These are phyloP conservation scores for Fusarium sterilihyphosum DNA, from an alignment of 2,329 filamentous ascomycete species.

Conservation along the genomic window DNA sequence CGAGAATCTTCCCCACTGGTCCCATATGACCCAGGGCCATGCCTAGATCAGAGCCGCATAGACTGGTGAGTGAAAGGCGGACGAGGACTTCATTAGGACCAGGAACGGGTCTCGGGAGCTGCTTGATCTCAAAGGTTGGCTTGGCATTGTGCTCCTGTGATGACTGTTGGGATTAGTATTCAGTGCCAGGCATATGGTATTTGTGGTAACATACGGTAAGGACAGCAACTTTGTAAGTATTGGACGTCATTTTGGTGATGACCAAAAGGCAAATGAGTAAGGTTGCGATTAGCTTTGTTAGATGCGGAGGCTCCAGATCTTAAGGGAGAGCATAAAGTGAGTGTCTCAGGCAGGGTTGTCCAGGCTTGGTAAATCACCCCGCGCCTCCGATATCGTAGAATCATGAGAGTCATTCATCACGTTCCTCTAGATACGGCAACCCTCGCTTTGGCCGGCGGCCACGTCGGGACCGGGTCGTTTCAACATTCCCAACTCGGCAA, in stretches of 20 bases:
- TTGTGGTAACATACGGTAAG: neutral
- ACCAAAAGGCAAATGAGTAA: neutral
- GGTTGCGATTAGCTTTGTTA: neutral
- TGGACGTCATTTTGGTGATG: neutral
- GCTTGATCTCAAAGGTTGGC: slow-evolving; percentile 16
- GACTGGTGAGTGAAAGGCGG: slow-evolving; percentile 47
- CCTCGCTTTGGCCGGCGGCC: slow-evolving; percentile 6
- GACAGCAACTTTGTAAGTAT: slow-evolving; percentile 21
- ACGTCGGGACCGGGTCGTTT: slow-evolving; percentile 18
- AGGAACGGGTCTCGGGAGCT: slow-evolving; percentile 12
- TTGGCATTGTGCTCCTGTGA: slow-evolving; percentile 11
- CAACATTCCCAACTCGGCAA: slow-evolving; percentile 23
- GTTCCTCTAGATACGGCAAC: neutral
- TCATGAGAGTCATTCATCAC: neutral
- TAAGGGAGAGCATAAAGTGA: neutral
- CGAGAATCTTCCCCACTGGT: slow-evolving; percentile 48
- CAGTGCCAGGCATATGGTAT: fast-evolving
- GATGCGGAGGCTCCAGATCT: neutral
- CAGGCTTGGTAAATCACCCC: neutral
- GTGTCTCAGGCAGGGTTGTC: neutral
- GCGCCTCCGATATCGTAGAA: neutral
- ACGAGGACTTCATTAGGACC: slow-evolving; percentile 47
- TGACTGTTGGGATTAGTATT: slow-evolving; percentile 5
- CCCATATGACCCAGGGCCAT: slow-evolving; percentile 52
- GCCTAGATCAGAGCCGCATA: slow-evolving; percentile 53